Conservation (phyloP, 2,329 filamentous ascomycete species). For the Cryphonectria naterciae region DNA sequence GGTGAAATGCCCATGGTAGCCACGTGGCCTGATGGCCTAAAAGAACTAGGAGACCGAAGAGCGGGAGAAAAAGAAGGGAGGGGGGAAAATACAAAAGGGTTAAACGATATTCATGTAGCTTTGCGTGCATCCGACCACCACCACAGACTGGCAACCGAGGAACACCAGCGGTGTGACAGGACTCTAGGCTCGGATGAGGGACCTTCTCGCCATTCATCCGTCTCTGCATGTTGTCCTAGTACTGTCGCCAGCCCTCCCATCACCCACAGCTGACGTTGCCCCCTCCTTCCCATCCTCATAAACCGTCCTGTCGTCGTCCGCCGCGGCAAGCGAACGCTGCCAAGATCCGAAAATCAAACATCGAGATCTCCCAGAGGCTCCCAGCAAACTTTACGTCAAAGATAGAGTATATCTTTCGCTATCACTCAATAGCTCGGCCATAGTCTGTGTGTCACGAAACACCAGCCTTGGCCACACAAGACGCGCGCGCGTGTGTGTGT, state of each 20-base stretch:
- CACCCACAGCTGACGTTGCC: no score
- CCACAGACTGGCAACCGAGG: not conserved
- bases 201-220: not conserved
- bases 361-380: not conserved
- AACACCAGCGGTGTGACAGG: not conserved
- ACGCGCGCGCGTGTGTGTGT: not conserved
- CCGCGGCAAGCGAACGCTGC: not conserved
- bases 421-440: not conserved
- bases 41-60: not conserved
- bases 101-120: not conserved
- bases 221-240: not conserved
- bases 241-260: no score
- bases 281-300: not conserved
- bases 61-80: not conserved
- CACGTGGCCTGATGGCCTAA: conserved; percentile 1
- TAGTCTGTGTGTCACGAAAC: not conserved
- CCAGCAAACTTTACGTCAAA: not conserved
- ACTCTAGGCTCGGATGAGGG: not conserved
- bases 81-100: not conserved
- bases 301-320: not conserved
- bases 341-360: not conserved
- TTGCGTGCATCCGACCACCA: not conserved
- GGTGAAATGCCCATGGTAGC: not conserved
- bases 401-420: not conserved
- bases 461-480: not conserved